Evolutionary conservation across 2,329 filamentous ascomycete species (phyloP).

Genomic region (Beauveria pseudobassiana): DNA sequence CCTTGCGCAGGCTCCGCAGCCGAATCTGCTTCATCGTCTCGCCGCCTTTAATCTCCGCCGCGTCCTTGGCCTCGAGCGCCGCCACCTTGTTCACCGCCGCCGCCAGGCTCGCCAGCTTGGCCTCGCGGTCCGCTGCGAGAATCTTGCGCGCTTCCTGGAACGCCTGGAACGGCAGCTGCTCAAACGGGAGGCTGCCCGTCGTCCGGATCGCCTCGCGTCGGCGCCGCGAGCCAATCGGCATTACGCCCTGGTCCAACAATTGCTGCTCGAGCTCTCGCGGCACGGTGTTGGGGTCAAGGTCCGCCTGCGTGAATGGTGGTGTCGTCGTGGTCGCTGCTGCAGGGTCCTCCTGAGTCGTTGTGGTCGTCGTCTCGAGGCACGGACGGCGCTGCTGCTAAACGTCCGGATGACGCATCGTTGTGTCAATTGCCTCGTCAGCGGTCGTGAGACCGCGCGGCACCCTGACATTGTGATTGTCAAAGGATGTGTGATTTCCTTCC

Average conservation of each 20-base stretch:
- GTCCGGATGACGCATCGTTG: slow-evolving; percentile 30
- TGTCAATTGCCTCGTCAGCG: slow-evolving; percentile 46
- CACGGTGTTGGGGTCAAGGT: slow-evolving; percentile 62
- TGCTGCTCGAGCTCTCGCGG: slow-evolving; percentile 50
- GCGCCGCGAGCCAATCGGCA: slow-evolving; percentile 76
- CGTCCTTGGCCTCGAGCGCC: slow-evolving; percentile 52
- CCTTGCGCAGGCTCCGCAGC: slow-evolving; percentile 9
- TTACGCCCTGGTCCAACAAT: slow-evolving; percentile 60
- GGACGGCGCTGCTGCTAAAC: slow-evolving; percentile 27
- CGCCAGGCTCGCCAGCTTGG: slow-evolving; percentile 71
- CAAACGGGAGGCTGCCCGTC: slow-evolving; percentile 68
- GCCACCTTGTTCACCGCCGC: slow-evolving; percentile 61
- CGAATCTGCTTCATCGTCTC: slow-evolving; percentile 7
- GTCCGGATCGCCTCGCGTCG: slow-evolving; percentile 66
- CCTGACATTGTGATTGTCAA: slow-evolving; percentile 42
- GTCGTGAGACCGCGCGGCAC: slow-evolving; percentile 51
- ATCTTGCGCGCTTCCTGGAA: slow-evolving; percentile 93
- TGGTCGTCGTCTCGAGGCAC: slow-evolving; percentile 19
- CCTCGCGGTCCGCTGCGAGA: slow-evolving; percentile 67
- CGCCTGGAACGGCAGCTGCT: slow-evolving; percentile 92
- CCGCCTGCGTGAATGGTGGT: slow-evolving; percentile 23
- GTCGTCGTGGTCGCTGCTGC: slow-evolving; percentile 11
- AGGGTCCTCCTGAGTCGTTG: not conserved
- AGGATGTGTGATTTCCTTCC: not conserved
- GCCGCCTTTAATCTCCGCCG: slow-evolving; percentile 52